Evolutionary conservation across 2,329 filamentous ascomycete genomes (phyloP).

Genomic region (Alternaria brassicicola): DNA sequence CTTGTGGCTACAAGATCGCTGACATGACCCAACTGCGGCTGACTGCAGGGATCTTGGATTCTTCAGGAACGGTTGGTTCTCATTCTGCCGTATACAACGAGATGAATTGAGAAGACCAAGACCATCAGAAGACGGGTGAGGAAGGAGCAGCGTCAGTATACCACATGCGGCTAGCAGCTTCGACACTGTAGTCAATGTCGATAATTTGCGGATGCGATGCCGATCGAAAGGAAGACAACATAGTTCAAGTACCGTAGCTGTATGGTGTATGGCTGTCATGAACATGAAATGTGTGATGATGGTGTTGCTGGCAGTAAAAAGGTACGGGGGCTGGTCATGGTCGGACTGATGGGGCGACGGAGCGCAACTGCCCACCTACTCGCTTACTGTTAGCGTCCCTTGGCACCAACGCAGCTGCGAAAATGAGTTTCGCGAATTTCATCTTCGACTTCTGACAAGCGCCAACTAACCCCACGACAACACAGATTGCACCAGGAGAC

Average conservation of each 20-base stretch:
- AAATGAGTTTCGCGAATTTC: slow-evolving; percentile 21
- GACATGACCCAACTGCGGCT: not conserved
- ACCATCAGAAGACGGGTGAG: not conserved
- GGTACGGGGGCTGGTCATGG: not conserved
- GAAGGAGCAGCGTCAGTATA: not conserved
- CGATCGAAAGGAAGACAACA: not conserved
- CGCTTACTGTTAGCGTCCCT: slow-evolving; percentile 17
- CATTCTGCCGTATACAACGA: not conserved
- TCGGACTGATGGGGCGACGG: not conserved
- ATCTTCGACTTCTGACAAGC: slow-evolving; percentile 31
- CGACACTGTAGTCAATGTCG: not conserved
- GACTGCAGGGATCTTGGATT: not conserved
- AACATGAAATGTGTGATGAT: not conserved
- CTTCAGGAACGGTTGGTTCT: not conserved
- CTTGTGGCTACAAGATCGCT: not conserved
- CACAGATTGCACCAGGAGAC: slow-evolving; percentile 47
- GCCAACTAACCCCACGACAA: slow-evolving; percentile 43
- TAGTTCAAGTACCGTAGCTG: not conserved
- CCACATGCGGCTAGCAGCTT: not conserved
- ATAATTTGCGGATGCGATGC: not conserved
- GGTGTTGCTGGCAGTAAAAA: not conserved
- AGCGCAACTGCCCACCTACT: slow-evolving; percentile 1
- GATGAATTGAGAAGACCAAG: not conserved
- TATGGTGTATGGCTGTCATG: not conserved
- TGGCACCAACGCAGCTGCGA: slow-evolving; percentile 17